Conservation (phyloP, 768 basidiomycete species). For the Collybia nuda region DNA sequence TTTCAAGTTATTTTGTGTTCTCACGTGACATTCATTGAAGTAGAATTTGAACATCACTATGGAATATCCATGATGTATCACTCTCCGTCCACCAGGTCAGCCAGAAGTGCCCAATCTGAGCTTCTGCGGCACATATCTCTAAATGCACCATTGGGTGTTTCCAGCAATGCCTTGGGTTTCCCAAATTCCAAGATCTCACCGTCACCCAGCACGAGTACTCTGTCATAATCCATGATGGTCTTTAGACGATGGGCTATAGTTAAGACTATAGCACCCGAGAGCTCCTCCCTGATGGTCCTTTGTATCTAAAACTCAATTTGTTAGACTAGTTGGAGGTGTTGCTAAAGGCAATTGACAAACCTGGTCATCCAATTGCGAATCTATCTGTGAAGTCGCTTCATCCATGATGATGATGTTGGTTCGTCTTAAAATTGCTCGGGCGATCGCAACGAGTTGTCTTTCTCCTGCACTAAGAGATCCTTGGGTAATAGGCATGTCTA, state of each 20-base stretch:
- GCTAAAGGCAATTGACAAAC: constrained; percentile 26
- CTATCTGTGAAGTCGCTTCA: constrained; percentile 78
- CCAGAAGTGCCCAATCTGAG: constrained; percentile 47
- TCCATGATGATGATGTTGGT: constrained; percentile 75
- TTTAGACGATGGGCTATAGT: constrained; percentile 83
- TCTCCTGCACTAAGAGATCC: constrained; percentile 77
- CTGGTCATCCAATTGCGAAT: constrained; percentile 67
- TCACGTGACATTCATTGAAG: too few species aligned
- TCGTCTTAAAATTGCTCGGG: constrained; percentile 64
- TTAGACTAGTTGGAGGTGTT: not conserved
- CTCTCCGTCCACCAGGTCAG: too few species aligned
- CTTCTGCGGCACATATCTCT: constrained; percentile 68
- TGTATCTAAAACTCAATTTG: constrained; percentile 51
- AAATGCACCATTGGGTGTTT: constrained; percentile 56
- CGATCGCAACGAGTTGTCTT: constrained; percentile 70
- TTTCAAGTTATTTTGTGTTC: too few species aligned
- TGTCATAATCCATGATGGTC: constrained; percentile 76
- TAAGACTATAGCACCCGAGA: constrained; percentile 69
- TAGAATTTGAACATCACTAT: too few species aligned
- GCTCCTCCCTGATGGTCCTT: constrained; percentile 70
- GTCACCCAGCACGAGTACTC: constrained; percentile 68
- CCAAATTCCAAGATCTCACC: constrained; percentile 80
- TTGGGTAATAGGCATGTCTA: constrained; percentile 66
- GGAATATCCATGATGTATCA: too few species aligned
- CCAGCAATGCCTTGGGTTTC: constrained; percentile 57